Evolutionary conservation across 2,329 filamentous ascomycete genomes (phyloP), one percentile per base, ranked within the genome.

Genomic region (Microdochium trichocladiopsis): DNA sequence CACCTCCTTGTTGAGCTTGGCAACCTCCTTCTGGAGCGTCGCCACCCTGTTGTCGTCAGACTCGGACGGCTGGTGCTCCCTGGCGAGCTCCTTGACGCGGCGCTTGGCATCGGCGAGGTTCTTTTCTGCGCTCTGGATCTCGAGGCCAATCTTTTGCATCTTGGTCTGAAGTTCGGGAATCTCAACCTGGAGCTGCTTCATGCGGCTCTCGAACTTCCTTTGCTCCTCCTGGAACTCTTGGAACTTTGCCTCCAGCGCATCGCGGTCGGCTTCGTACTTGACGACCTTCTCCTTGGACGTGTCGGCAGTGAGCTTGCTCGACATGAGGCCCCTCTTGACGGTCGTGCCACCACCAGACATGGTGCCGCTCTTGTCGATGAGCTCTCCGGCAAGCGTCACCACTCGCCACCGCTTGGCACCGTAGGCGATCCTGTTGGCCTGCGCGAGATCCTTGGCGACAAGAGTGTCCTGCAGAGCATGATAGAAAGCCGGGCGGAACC

Each of bases 311-410:
- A 95, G 84, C 70, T 96, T 97, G 11, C 92, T 95, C 0, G 93
- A 97, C 95, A 99, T 99, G 53, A 91, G 84, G 1, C 95, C 95
- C 64, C 86, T 90, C 61, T 93, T 92, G 52, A 94, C 89, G 16
- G 89, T 88, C 47, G 83, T 93, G 52, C 94, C 94, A 77, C 94
- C 94, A 75, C 94, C 94, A 53, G 90, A 96, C 94, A 99, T 97
- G 33, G 94, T 97, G 77, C 94, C 94, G 1, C 93, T 96, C 67
- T 95, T 95, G 72, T 99, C 94, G 59, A 99, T 97, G 50, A 99
- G 79, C 68, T 96, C 92, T 49, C 94, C 94, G 55, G 92, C 90
- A 2, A 99, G 80, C 0, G 94, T 99, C 41, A 99, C 94, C 2
- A 99, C 94, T 58, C 94, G 86, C 94, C 94, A 99, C 68, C 94